Conservation (phyloP, 768 basidiomycete genomes). For the Termitomyces sp. region DNA sequence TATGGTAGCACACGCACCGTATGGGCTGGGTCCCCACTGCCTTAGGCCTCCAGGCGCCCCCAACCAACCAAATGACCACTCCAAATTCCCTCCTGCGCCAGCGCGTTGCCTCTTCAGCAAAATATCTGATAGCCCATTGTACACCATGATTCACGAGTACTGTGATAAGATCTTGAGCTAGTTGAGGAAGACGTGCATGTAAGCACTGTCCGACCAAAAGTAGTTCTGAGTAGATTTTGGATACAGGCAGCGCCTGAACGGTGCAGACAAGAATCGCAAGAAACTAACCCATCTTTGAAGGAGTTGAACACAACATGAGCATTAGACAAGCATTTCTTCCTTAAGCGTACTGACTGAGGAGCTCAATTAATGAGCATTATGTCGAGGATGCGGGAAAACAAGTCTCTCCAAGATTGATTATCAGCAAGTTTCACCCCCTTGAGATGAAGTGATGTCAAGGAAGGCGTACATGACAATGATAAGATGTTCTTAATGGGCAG, state of each 20-base stretch:
- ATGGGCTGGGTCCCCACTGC: too few species aligned
- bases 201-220: slow-evolving; percentile 28
- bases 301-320: slow-evolving; percentile 22
- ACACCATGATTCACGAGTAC: slow-evolving; percentile 40
- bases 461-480: slow-evolving; percentile 39
- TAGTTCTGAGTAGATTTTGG: slow-evolving; percentile 23
- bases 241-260: slow-evolving; percentile 20
- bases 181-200: slow-evolving; percentile 10
- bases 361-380: slow-evolving; percentile 11
- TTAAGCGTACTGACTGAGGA: slow-evolving; percentile 12
- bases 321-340: slow-evolving; percentile 23
- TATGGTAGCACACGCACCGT: too few species aligned
- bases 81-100: too few species aligned
- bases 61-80: too few species aligned
- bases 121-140: slow-evolving; percentile 46
- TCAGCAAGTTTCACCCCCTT: slow-evolving; percentile 9
- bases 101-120: slow-evolving; percentile 36
- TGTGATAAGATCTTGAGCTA: slow-evolving; percentile 20
- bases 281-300: slow-evolving; percentile 17
- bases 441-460: slow-evolving; percentile 31
- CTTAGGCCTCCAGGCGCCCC: too few species aligned
- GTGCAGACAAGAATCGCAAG: slow-evolving; percentile 19
- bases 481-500: slow-evolving; percentile 23
- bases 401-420: slow-evolving; percentile 22
- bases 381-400: slow-evolving; percentile 23